A percentile compares a stretch with the other conserved stretches of the same genome.
Evolutionary conservation across 2,329 filamentous ascomycete species (phyloP).

Genomic region (Paecilomyces niveus): DNA sequence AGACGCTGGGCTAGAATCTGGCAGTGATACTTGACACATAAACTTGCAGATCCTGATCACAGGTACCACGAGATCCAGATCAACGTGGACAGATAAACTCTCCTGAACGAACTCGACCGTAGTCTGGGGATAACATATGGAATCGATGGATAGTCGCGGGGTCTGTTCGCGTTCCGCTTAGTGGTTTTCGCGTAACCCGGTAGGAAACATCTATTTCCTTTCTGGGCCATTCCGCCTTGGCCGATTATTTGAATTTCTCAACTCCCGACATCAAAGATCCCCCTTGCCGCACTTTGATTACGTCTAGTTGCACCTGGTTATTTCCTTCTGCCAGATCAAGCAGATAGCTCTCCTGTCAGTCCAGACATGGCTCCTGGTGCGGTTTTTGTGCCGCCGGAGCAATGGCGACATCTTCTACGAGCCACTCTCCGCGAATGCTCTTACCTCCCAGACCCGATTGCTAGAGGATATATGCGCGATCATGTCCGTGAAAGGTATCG

Average conservation of each 20-base stretch:
- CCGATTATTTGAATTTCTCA: not conserved
- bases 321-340: not conserved
- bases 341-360: not conserved
- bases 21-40: not conserved
- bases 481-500: constrained; percentile 46
- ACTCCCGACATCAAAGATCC: not conserved
- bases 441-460: constrained; percentile 54
- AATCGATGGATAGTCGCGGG: constrained; percentile 1
- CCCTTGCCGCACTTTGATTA: not conserved
- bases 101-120: not conserved
- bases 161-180: constrained; percentile 2
- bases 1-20: not conserved
- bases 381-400: constrained; percentile 16
- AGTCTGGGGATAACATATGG: not conserved
- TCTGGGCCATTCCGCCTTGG: not conserved
- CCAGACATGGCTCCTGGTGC: constrained; percentile 11
- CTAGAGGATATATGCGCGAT: constrained; percentile 43
- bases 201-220: not conserved
- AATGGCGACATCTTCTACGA: constrained; percentile 45
- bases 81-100: not conserved
- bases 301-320: not conserved
- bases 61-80: not conserved
- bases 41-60: not conserved
- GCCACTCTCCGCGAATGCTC: constrained; percentile 52
- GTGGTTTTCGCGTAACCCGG: constrained; percentile 1